Base-by-base conservation (phyloP, 768 basidiomycete species). In the Tubosaeta sp. region DNA sequence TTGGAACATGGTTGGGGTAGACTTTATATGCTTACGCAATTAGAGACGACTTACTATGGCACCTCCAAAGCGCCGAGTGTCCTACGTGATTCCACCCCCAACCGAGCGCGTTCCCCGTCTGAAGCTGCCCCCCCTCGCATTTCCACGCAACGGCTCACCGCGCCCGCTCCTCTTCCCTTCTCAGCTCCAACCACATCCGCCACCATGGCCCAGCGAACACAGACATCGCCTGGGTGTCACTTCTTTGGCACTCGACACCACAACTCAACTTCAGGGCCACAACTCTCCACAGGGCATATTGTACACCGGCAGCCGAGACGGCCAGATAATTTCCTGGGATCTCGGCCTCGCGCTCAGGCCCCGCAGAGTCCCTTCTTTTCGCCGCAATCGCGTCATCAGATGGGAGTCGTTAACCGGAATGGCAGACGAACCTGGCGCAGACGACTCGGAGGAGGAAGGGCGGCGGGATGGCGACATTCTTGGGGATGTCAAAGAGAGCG, bases 351-450 rank as follows among this genome's bases (percentile, higher is more conserved):
- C 80, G 9, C 82, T 85, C 77, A 70, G 68, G 47, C 59, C 61
- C 32, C 65, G 83, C 65, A 66, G 80, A 71, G 50, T 27, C 6
- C 16, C 50, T 19, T 35, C 53, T 38, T 58, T 43, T 9, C 59
- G 61, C 35, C 64, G 65, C 11, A 53, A 46, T 52, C 65, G 62
- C 48, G 54, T 55, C 34, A 74, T 73, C 34, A 71, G 79, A 39
- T 91, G 94, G 84, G 93, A 94, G 67, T 71, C 82, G 8, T 73
- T 94, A 64, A 94, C 91, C 0, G 91, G 90, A 24, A 92, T 90
- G 87, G 81, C 71, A 36, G 89, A 87, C 61, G 85, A 87, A 36
- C 67, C 69, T 14, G 73, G 78, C 27, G 84, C 82, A 52, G 86
- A 89, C 41, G 83, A 86, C 51, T 73, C 70, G 3, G 85, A 84